Percentiles rank a stretch among this genome's conserved stretches.
phyloP scores from a whole-genome alignment of 495 filamentous ascomycete genomes.

The Trichoderma gamsii region DNA sequence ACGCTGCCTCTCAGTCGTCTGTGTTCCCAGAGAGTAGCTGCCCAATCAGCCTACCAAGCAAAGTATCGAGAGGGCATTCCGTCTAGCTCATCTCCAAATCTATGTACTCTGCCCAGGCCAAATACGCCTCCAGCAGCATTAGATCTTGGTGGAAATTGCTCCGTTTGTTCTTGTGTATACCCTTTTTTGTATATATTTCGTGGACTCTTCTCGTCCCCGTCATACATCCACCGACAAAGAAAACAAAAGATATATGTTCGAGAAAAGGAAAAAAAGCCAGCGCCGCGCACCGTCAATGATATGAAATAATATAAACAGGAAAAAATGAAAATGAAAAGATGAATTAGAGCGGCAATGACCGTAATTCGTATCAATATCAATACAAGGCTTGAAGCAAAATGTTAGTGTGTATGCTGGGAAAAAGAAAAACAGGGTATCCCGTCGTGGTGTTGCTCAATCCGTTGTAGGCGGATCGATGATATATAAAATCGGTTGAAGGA shows the following conservation, averaged over 20 bases:
- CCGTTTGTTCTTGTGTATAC: background rate
- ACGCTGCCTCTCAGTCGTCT: background rate
- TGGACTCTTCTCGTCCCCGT: too few relatives aligned
- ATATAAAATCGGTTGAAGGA: background rate
- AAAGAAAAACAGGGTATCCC: constrained; percentile 11
- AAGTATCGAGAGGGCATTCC: background rate
- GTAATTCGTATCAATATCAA: constrained; percentile 12
- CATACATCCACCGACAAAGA: background rate
- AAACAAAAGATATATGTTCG: background rate
- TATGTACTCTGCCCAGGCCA: background rate
- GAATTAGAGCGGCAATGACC: background rate
- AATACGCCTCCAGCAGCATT: background rate
- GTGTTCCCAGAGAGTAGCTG: background rate
- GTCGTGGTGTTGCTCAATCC: constrained; percentile 7
- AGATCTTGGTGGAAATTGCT: constrained; percentile 2
- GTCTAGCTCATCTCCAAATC: background rate
- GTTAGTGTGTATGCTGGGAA: background rate
- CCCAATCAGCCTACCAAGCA: background rate
- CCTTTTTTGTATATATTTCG: background rate
- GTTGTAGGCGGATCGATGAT: background rate
- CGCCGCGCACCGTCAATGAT: background rate
- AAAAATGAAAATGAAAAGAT: background rate
- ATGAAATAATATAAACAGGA: background rate
- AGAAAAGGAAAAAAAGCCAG: background rate
- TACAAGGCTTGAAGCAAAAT: constrained; percentile 1